Percentiles rank a stretch among this genome's conserved stretches.
These are phyloP conservation scores for Syzygium oleosum DNA, from an alignment of 345 rosid species.

Conservation along the genomic window DNA sequence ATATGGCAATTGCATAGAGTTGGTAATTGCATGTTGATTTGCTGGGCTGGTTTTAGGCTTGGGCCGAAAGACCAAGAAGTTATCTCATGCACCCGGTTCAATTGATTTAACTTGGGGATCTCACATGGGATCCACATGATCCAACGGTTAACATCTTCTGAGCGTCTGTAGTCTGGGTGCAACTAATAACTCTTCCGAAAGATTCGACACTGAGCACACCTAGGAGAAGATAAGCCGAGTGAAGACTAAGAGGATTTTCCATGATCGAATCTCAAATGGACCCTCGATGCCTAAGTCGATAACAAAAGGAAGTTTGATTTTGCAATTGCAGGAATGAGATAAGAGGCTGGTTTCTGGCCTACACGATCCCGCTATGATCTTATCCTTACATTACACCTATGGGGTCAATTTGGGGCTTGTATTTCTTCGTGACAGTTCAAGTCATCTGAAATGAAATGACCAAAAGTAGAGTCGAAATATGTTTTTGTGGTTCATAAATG, in stretches of 20 bases:
- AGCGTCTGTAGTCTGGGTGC: fast-evolving
- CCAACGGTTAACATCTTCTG: fast-evolving
- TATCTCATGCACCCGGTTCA: neutral
- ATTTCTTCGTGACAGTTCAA: neutral
- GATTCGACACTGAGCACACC: neutral
- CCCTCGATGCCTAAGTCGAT: neutral
- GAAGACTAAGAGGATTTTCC: neutral
- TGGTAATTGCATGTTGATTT: neutral
- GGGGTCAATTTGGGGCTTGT: neutral
- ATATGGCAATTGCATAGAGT: neutral
- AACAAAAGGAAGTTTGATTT: neutral
- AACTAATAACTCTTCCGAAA: neutral
- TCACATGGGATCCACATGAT: neutral
- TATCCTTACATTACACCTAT: neutral
- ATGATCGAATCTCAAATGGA: neutral
- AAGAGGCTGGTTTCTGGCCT: neutral
- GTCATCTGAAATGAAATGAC: neutral
- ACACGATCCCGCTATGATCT: neutral
- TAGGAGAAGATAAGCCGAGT: neutral
- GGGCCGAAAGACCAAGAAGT: neutral
- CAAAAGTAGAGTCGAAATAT: neutral
- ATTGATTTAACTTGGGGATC: neutral
- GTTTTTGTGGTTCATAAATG: neutral
- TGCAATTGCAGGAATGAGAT: neutral
- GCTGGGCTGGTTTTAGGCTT: neutral